A percentile compares a stretch with the other conserved stretches of the same genome.
These are phyloP conservation scores for Leccinum arenicola DNA, from an alignment of 768 basidiomycete genomes.

Conservation along the genomic window DNA sequence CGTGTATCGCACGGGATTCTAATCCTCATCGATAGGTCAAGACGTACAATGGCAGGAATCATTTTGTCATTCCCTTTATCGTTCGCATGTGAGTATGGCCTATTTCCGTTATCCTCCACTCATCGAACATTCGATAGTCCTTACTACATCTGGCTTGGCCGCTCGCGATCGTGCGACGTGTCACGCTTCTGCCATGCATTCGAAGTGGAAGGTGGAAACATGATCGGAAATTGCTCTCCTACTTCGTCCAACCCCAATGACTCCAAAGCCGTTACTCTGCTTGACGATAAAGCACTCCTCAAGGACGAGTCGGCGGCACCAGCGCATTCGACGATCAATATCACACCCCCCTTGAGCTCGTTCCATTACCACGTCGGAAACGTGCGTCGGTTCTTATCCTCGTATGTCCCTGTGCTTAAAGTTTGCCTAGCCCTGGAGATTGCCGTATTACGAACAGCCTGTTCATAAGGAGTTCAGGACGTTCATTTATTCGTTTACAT, in stretches of 20 bases:
- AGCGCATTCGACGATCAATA: constrained; percentile 40
- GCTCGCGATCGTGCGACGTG: constrained; percentile 59
- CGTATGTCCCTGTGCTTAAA: neutral
- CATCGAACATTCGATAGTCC: constrained; percentile 36
- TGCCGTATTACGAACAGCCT: constrained; percentile 68
- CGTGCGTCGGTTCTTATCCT: constrained; percentile 26
- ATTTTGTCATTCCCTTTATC: constrained; percentile 63
- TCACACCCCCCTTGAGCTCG: constrained; percentile 53
- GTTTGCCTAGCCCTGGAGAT: constrained; percentile 50
- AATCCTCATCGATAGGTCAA: constrained; percentile 41
- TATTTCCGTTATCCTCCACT: neutral
- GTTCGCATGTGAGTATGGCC: constrained; percentile 50
- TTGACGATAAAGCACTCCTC: constrained; percentile 40
- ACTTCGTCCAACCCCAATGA: constrained; percentile 33
- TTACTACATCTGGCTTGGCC: constrained; percentile 76
- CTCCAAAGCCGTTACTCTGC: constrained; percentile 35
- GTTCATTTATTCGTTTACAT: constrained; percentile 65
- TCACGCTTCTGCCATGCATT: constrained; percentile 56
- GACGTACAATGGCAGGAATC: constrained; percentile 70
- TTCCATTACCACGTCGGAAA: constrained; percentile 61
- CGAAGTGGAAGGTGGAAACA: constrained; percentile 61
- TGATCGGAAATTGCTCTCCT: constrained; percentile 49
- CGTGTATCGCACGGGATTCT: neutral
- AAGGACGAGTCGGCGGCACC: constrained; percentile 15
- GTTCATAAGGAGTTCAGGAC: constrained; percentile 65